Base-by-base conservation (phyloP, 805 yeast species). In the Ogataea salicorniae region DNA sequence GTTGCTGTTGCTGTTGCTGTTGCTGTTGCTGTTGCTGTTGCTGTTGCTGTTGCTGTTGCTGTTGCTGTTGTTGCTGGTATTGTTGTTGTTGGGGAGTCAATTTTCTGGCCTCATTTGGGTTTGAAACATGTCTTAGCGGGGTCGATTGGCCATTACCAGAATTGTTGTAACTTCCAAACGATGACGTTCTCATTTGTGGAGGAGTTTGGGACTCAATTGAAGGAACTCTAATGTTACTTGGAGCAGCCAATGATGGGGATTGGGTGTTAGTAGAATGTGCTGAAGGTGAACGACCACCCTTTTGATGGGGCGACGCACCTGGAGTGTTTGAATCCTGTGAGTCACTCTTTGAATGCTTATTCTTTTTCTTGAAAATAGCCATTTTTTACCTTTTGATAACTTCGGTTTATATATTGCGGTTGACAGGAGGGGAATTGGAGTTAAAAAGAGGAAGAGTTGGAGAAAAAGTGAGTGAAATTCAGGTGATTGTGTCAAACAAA, bases 311-410 rank as follows among this genome's bases (percentile, higher is more conserved):
- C 6, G 53, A 51, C 5, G 41, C 42, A 7, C 47, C 48, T 29
- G 35, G 31, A 8, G 50, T 41, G 15, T 14, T 34, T 16, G 58
- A 49, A 18, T 47, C 56, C 33, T 50, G 55, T 2, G 57, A 46
- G 15, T 39, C 42, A 26, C 41, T 23, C 35, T 52, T 54, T 37
- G 51, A 22, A 36, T 50, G 57, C 34, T 51, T 54, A 34, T 38
- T 49, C 51, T 55, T 60, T 40, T 54, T 58, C 47, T 58, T 60
- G 51, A 59, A 60, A 39, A 60, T 58, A 13, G 58, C 45, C 56
- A 50, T 26, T 26, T 26, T 26, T 26, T 9, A 26, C 13, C 31
- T 9, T 26, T 26, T 26, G 13, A 9, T 26, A 2, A 26, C 11
- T 26, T 26, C 31, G 11, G 31, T 26, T 26, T 3, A 9, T 3